These are phyloP conservation scores for Emydomyces testavorans DNA, from an alignment of 2,329 filamentous ascomycete species.

Conservation along the genomic window DNA sequence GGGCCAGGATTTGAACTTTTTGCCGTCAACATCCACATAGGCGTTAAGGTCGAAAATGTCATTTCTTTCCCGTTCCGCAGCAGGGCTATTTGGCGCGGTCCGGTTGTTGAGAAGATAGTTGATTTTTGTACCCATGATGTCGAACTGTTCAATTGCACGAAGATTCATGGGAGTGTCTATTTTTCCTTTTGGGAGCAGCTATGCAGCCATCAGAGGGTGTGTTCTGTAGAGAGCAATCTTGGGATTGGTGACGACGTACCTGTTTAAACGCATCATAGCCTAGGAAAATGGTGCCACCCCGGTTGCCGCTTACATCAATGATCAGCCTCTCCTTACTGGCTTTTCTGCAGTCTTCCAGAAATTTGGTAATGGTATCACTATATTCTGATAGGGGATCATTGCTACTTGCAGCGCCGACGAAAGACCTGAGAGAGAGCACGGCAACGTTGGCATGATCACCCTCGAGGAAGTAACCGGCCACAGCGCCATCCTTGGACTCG, in stretches of 20 bases:
- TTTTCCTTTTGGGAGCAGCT: conserved; percentile 39
- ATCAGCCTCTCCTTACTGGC: conserved; percentile 48
- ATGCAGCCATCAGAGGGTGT: not conserved
- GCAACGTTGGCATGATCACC: conserved; percentile 33
- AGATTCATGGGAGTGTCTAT: conserved; percentile 39
- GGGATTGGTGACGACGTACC: conserved; percentile 7
- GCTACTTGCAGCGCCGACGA: conserved; percentile 18
- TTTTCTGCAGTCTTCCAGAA: conserved; percentile 39
- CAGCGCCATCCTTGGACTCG: conserved; percentile 24
- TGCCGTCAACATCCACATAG: conserved; percentile 21
- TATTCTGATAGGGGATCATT: conserved; percentile 21
- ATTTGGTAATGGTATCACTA: conserved; percentile 31
- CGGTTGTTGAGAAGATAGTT: conserved; percentile 16
- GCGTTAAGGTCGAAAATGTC: conserved; percentile 14
- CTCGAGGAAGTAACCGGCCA: conserved; percentile 38
- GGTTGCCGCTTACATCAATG: conserved; percentile 52
- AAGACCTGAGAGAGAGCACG: conserved; percentile 36
- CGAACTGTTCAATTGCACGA: conserved; percentile 34
- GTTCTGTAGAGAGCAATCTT: not conserved
- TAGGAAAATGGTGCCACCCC: conserved; percentile 43
- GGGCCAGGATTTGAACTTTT: conserved; percentile 32
- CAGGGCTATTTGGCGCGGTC: conserved; percentile 1
- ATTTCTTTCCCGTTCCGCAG: conserved; percentile 2
- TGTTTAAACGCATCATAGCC: conserved; percentile 44
- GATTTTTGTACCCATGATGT: conserved; percentile 27